Evolutionary conservation across 2,329 filamentous ascomycete species (phyloP).

Genomic region (Claviceps sp.): DNA sequence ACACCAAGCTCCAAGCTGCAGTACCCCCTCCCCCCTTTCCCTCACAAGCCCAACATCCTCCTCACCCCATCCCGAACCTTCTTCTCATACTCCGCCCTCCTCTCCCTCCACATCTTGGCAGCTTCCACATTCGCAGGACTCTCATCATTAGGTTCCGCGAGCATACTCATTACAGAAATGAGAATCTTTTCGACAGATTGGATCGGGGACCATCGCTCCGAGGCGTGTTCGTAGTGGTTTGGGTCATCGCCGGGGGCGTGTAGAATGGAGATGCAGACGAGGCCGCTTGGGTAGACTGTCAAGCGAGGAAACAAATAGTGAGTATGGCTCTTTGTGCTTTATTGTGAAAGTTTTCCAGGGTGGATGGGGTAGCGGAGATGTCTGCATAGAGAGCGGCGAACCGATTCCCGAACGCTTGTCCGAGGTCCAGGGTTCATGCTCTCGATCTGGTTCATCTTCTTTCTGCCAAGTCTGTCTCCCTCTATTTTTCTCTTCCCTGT

Average conservation of each 20-base stretch:
- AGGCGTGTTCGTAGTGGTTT: constrained; percentile 94
- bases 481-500: not conserved
- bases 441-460: no score
- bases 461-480: no score
- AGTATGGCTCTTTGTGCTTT: not conserved
- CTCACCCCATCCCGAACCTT: constrained; percentile 74
- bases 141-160: constrained; percentile 94
- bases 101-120: constrained; percentile 89
- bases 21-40: not conserved
- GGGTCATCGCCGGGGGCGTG: constrained; percentile 94
- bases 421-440: no score
- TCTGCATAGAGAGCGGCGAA: no score
- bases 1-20: no score
- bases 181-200: constrained; percentile 97
- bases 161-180: constrained; percentile 95
- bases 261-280: constrained; percentile 96
- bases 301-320: not conserved
- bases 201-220: constrained; percentile 91
- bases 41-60: constrained; percentile 58
- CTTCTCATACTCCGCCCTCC: constrained; percentile 69
- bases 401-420: no score
- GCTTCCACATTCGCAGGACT: constrained; percentile 93
- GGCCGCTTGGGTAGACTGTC: constrained; percentile 76
- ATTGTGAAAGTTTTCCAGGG: no score
- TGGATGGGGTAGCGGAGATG: no score